Evolutionary conservation across 805 yeast species (phyloP).

Genomic region (Barnettozyma sp.): DNA sequence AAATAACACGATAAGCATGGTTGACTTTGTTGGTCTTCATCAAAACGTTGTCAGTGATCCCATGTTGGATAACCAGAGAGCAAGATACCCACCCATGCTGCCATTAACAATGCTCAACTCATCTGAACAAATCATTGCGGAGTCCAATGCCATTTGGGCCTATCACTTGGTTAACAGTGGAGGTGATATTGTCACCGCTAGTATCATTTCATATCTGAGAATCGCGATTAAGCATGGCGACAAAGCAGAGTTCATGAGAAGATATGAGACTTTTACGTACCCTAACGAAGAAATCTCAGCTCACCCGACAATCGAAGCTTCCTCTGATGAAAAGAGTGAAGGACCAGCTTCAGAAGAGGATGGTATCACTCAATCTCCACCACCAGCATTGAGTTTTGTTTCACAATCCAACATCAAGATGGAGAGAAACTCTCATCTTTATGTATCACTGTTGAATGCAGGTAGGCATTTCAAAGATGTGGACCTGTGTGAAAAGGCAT

Average conservation of each 20-base stretch:
- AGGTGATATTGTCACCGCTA: conserved; percentile 33
- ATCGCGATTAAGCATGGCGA: conserved; percentile 34
- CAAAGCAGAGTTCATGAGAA: conserved; percentile 30
- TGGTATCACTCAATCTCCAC: no score
- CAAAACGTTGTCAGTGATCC: conserved; percentile 15
- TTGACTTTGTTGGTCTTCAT: conserved; percentile 30
- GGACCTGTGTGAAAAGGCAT: conserved; percentile 55
- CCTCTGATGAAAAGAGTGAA: conserved; percentile 19
- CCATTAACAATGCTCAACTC: conserved; percentile 43
- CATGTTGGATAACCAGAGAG: conserved; percentile 14
- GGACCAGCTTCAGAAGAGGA: background rate
- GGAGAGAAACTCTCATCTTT: conserved; percentile 18
- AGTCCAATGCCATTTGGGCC: conserved; percentile 72
- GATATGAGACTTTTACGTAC: conserved; percentile 32
- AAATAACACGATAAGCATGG: conserved; percentile 37
- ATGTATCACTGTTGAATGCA: conserved; percentile 33
- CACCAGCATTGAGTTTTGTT: conserved; percentile 12
- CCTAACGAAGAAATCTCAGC: conserved; percentile 21
- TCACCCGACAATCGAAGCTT: conserved; percentile 4
- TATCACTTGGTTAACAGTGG: conserved; percentile 42
- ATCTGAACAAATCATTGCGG: conserved; percentile 48
- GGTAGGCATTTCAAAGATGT: conserved; percentile 50
- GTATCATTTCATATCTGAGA: conserved; percentile 46
- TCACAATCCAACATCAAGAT: conserved; percentile 9
- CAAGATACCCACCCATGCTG: conserved; percentile 55